phyloP scores from a whole-genome alignment of 2,329 filamentous ascomycete genomes.

The Curvularia lunata region DNA sequence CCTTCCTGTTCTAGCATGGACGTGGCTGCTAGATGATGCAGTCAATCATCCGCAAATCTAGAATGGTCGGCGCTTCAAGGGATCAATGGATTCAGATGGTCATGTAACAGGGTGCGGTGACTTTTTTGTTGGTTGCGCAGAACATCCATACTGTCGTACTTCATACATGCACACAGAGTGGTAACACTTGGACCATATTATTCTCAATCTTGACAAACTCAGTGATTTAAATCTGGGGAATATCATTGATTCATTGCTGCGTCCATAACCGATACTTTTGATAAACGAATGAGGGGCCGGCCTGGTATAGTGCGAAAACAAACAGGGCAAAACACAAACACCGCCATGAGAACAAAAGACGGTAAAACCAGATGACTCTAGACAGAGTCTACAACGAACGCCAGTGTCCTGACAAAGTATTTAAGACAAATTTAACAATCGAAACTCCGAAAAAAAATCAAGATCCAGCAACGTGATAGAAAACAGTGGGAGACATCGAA shows the following conservation, averaged over 20 bases:
- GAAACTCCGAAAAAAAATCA: not conserved
- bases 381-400: not conserved
- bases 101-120: not conserved
- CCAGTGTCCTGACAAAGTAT: not conserved
- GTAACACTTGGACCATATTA: not conserved
- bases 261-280: not conserved
- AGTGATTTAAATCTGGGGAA: not conserved
- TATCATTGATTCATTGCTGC: not conserved
- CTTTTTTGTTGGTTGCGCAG: not conserved
- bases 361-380: too few species aligned
- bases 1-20: not conserved
- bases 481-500: not conserved
- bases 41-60: not conserved
- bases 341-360: not conserved
- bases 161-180: not conserved
- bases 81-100: not conserved
- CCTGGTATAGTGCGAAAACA: not conserved
- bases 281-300: not conserved
- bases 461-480: not conserved
- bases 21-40: not conserved
- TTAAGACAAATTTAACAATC: not conserved
- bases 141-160: not conserved
- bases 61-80: not conserved
- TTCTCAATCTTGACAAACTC: not conserved
- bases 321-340: not conserved